phyloP scores from a whole-genome alignment of 2,329 filamentous ascomycete genomes.

The Gnomoniopsis sp. region DNA sequence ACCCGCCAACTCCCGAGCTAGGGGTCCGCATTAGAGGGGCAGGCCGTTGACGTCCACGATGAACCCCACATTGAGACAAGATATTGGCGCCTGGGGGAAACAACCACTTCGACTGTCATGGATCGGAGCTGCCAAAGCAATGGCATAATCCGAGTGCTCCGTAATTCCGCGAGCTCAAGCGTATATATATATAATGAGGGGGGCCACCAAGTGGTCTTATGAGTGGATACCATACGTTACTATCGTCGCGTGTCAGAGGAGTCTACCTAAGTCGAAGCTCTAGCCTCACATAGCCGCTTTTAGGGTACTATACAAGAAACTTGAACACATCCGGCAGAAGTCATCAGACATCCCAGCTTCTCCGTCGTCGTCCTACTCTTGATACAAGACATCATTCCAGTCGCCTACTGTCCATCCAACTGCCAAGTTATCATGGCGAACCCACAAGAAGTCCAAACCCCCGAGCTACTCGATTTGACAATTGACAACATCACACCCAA shows the following conservation, averaged over 20 bases:
- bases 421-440: slow-evolving; percentile 2
- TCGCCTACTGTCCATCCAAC: neutral
- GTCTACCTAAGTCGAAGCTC: too few relatives aligned
- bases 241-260: too few relatives aligned
- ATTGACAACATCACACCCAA: slow-evolving; percentile 80
- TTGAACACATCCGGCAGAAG: too few relatives aligned
- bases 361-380: neutral
- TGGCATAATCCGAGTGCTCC: neutral
- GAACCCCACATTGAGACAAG: neutral
- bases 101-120: neutral
- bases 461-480: slow-evolving; percentile 55
- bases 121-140: neutral
- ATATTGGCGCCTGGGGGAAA: neutral
- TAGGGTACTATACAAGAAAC: too few relatives aligned
- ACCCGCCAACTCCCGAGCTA: slow-evolving; percentile 8
- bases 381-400: neutral
- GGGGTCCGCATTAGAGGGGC: neutral
- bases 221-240: neutral
- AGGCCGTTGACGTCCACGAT: slow-evolving; percentile 1
- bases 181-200: neutral
- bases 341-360: too few relatives aligned
- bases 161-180: neutral
- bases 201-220: neutral
- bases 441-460: slow-evolving; percentile 16
- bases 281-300: too few relatives aligned